Base-by-base conservation (phyloP, 2,329 filamentous ascomycete species). In the Clathrospora elynae region DNA sequence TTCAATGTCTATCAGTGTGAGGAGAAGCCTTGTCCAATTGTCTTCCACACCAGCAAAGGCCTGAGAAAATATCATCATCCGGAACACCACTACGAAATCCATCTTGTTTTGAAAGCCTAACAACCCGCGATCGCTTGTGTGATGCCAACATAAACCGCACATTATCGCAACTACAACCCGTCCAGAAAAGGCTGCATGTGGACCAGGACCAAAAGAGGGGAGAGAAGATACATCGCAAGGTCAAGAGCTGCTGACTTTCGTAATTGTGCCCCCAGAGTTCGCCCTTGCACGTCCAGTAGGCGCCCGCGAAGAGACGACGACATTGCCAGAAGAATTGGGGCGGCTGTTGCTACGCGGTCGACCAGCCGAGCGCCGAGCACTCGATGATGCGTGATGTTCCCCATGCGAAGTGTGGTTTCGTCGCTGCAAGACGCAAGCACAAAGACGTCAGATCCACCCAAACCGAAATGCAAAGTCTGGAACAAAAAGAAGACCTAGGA, bases 271-370 rank as follows among this genome's bases (percentile, higher is more conserved):
- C 26, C 65, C 62, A 55, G 66, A 66, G 34, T 61, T 65, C 24
- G 60, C 53, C 33, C 66, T 60, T 35, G 59, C 58, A 43, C 59
- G 54, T 37, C 61, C 62, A 41, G 44, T 48, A 26, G 61, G 48
- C 35, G 55, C 47, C 22, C 65, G 65, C 30, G 59, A 52, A 47
- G 57, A 57, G 35, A 46, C 50, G 26, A 48, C 40, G 29, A 30
- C 28, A 36, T 47, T 55, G 35, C 64, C 60, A 40, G 69, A 62
- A 38, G 70, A 72, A 35, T 53, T 59, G 30, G 69, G 64, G 23
- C 68, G 67, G 53, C 66, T 71, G 59, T 71, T 72, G 62, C 69
- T 72, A 32, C 68, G 64, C 42, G 62, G 59, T 47, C 70, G 66
- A 39, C 63, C 66, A 51, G 57, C 54, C 44, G 64, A 60, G 39